These are phyloP conservation scores for Neocucurbitaria cava DNA, from an alignment of 2,329 filamentous ascomycete genomes.

Conservation along the genomic window DNA sequence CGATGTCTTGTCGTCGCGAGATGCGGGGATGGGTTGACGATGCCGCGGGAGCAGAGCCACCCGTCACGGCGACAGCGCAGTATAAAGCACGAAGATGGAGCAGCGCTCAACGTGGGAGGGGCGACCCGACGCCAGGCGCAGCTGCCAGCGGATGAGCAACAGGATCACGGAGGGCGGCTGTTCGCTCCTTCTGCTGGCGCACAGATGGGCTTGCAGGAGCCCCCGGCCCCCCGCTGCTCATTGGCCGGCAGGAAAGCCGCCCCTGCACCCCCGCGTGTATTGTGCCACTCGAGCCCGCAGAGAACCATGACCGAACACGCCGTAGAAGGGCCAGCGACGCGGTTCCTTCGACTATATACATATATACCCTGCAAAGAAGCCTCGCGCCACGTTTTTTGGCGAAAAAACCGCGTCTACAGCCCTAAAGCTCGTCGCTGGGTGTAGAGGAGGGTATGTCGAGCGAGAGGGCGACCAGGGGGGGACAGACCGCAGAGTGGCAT, in stretches of 20 bases:
- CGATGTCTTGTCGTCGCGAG: neutral
- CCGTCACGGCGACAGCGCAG: constrained; percentile 39
- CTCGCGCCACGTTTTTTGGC: constrained; percentile 39
- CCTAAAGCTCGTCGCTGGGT: constrained; percentile 30
- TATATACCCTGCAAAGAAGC: constrained; percentile 34
- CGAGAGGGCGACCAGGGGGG: constrained; percentile 23
- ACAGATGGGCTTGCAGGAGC: constrained; percentile 19
- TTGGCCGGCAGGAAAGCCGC: constrained; percentile 19
- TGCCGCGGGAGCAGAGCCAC: constrained; percentile 31
- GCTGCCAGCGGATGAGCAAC: constrained; percentile 36
- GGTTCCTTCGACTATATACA: constrained; percentile 34
- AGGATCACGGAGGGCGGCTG: constrained; percentile 39
- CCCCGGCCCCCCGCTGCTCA: constrained; percentile 15
- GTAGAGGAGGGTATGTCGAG: constrained; percentile 31
- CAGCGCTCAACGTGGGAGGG: constrained; percentile 30
- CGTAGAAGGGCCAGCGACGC: constrained; percentile 30
- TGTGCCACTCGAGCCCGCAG: constrained; percentile 22
- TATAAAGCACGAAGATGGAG: constrained; percentile 35
- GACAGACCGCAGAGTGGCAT: constrained; percentile 13
- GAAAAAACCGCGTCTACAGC: constrained; percentile 42
- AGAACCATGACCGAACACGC: constrained; percentile 26
- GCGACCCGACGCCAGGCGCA: constrained; percentile 37
- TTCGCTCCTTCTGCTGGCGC: constrained; percentile 33
- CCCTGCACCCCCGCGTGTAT: constrained; percentile 31
- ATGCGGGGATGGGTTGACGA: constrained; percentile 21